Evolutionary conservation across 1,284 basidiomycete species (phyloP).

Genomic region (Chondrostereum purpureum): DNA sequence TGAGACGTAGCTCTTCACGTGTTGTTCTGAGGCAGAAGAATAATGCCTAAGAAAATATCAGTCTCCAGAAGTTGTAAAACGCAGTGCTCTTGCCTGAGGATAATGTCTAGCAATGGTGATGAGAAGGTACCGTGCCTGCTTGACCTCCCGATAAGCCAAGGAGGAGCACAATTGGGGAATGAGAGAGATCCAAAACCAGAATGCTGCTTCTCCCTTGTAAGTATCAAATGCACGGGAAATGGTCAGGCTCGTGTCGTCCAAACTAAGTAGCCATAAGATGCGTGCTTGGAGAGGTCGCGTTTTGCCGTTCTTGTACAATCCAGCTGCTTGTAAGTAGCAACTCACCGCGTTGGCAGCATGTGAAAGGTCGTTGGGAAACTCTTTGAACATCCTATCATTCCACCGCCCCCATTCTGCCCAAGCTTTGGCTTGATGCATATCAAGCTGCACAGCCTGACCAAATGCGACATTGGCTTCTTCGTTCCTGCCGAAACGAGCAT

Average conservation of each 20-base stretch:
- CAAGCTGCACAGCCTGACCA: constrained; percentile 92
- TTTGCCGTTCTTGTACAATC: constrained; percentile 93
- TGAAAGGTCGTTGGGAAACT: constrained; percentile 65
- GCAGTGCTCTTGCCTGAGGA: constrained; percentile 68
- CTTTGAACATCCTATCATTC: constrained; percentile 92
- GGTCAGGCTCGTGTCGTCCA: constrained; percentile 76
- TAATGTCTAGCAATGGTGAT: constrained; percentile 88
- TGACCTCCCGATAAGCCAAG: constrained; percentile 86
- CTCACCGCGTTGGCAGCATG: constrained; percentile 90
- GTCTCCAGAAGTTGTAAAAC: constrained; percentile 7
- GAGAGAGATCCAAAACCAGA: constrained; percentile 99
- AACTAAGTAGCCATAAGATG: constrained; percentile 93
- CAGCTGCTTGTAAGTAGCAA: constrained; percentile 97
- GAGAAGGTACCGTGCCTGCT: constrained; percentile 87
- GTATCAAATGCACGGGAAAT: constrained; percentile 91
- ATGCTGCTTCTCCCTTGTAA: constrained; percentile 94
- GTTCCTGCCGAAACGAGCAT: constrained; percentile 79
- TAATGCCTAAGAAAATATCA: constrained; percentile 57
- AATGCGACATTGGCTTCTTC: constrained; percentile 94
- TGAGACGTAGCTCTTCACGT: constrained; percentile 66
- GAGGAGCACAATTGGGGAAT: constrained; percentile 95
- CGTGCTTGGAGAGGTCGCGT: constrained; percentile 88
- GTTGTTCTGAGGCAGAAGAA: constrained; percentile 95
- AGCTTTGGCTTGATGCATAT: constrained; percentile 91
- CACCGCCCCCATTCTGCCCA: constrained; percentile 99